Conservation (phyloP, 305 asterid species). For the Fraxinus sp. region DNA sequence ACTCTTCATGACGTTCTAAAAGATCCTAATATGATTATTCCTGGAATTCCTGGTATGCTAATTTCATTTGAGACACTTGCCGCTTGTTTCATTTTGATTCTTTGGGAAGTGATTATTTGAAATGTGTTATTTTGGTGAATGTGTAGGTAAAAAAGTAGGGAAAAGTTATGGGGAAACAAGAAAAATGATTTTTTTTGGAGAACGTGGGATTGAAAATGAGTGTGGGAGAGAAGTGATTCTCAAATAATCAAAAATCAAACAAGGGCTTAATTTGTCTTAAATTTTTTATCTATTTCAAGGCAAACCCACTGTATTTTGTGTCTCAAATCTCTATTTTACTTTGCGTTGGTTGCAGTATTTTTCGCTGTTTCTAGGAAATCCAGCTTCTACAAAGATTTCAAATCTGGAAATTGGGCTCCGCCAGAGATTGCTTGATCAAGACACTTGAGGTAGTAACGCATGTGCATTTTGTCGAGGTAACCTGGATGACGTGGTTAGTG, state of each 20-base stretch:
- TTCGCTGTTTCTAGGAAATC: constrained; percentile 66
- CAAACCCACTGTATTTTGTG: constrained; percentile 4
- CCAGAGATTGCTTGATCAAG: constrained; percentile 42
- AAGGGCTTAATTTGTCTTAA: background rate
- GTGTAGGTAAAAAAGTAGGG: background rate
- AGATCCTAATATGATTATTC: constrained; percentile 51
- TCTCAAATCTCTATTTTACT: background rate
- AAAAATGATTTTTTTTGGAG: background rate
- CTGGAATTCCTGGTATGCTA: constrained; percentile 85
- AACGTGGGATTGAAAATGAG: background rate
- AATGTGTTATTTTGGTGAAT: background rate
- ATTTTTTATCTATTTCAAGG: background rate
- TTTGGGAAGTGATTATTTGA: background rate
- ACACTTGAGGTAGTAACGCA: background rate
- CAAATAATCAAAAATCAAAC: background rate
- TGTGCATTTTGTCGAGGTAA: background rate
- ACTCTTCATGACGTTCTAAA: constrained; percentile 65
- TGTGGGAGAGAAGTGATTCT: background rate
- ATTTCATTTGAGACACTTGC: background rate
- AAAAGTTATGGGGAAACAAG: background rate
- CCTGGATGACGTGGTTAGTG: background rate
- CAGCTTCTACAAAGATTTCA: constrained; percentile 62
- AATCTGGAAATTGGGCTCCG: constrained; percentile 69
- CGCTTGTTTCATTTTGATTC: background rate
- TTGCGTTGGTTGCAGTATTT: constrained; percentile 50